Base-by-base conservation (phyloP, 495 filamentous ascomycete genomes). In the Trichoderma virens region DNA sequence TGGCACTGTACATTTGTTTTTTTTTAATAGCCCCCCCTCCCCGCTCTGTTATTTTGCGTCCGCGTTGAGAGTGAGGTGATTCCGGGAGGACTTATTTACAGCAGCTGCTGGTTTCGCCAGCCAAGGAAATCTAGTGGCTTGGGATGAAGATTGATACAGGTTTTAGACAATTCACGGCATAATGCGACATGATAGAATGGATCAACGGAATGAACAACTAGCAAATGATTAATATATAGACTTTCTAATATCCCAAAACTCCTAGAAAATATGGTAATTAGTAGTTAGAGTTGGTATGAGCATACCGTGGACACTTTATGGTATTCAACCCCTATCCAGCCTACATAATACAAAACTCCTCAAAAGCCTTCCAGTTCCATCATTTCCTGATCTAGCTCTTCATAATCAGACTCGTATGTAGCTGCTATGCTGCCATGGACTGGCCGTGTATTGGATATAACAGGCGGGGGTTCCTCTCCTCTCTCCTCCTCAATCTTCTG, bases 401-500 rank as follows among this genome's bases (percentile, higher is more conserved):
- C 82, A 20, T 87, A 86, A 65, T 78, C 76, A 73, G 76, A 76
- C 63, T 86, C 83, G 65, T 81, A 87, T 60, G 87, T 84, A 66
- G 84, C 77, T 23, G 70, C 20, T 14, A 28, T 20, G 61, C 25
- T 30, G 7, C 38, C 61, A 11, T 62, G 38, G 59, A 45, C 54
- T 61, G 62, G 62, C 9, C 65, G 64, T 25, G 64, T 61, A 32
- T 59, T 63, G 25, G 70, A 70, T 13, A 66, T 66, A n/a, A 63
- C 66, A 43, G 69, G 71, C 62, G 71, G 71, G 45, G 83, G 47
- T 66, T 79, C 78, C 59, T 67, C 62, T 59, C 82, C 81, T 56
- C 69, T 65, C 62, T 90, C 88, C 62, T 88, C 82, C 64, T 89
- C 87, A 64, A 86, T 74, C 78, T 89, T 92, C 75, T 85, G 81